phyloP scores from a whole-genome alignment of 495 filamentous ascomycete species.

The Xylaria venustula region DNA sequence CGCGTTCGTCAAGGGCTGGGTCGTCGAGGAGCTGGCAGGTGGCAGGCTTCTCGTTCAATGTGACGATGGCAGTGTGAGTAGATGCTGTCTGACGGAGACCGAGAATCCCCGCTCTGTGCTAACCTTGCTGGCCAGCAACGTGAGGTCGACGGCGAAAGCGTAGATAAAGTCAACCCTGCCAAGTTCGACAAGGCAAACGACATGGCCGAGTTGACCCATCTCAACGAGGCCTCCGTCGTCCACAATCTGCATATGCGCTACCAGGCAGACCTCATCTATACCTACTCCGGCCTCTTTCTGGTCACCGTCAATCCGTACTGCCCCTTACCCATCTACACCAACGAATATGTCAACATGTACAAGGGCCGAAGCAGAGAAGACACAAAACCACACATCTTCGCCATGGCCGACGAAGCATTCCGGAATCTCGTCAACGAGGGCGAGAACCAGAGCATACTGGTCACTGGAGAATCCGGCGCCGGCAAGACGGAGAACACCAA shows the following conservation, averaged over 20 bases:
- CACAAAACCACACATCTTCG: conserved; percentile 95
- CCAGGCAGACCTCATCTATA: conserved; percentile 95
- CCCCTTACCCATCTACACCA: conserved; percentile 89
- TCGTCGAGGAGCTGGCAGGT: conserved; percentile 74
- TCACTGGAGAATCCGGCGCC: conserved; percentile 97
- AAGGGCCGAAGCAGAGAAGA: conserved; percentile 86
- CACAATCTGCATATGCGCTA: conserved; percentile 95
- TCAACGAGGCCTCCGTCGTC: conserved; percentile 97
- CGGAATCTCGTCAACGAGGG: conserved; percentile 93
- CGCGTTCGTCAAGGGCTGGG: conserved; percentile 89
- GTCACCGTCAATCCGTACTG: conserved; percentile 98
- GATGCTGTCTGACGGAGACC: background rate
- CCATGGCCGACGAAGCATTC: conserved; percentile 97
- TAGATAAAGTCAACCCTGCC: conserved; percentile 98
- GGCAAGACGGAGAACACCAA: conserved; percentile 99
- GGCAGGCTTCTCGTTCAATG: conserved; percentile 79
- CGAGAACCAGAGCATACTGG: conserved; percentile 94
- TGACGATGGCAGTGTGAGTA: conserved; percentile 84
- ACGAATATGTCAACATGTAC: conserved; percentile 97
- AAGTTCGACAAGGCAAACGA: conserved; percentile 99
- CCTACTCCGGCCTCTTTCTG: conserved; percentile 95
- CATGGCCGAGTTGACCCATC: conserved; percentile 96
- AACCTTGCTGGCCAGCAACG: conserved; percentile 62
- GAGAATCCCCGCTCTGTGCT: conserved; percentile 6
- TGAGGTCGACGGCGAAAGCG: conserved; percentile 75